Evolutionary conservation across 441 rosid genomes (phyloP).

Genomic region (Macaranga tanarius): DNA sequence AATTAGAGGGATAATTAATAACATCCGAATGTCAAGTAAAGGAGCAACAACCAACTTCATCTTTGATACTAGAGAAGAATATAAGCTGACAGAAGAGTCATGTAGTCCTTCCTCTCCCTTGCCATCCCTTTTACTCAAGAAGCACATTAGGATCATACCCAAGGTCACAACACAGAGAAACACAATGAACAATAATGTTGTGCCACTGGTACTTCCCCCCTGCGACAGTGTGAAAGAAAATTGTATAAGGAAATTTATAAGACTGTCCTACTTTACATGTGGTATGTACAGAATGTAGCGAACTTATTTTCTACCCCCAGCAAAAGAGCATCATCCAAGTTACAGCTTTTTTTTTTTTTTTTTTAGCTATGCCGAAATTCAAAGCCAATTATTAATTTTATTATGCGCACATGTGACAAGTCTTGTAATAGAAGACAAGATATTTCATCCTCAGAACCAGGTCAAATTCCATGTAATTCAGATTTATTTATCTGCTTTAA

Average conservation of each 20-base stretch:
- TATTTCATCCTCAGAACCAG: background rate
- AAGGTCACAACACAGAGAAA: conserved; percentile 73
- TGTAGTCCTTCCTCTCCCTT: conserved; percentile 44
- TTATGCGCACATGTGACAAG: background rate
- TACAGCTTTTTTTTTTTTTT: background rate
- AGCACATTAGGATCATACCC: conserved; percentile 74
- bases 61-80: conserved; percentile 48
- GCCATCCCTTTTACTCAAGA: conserved; percentile 60
- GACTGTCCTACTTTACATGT: background rate
- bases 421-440: background rate
- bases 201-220: conserved; percentile 73
- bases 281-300: background rate
- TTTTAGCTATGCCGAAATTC: background rate
- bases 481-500: background rate
- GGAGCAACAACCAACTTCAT: conserved; percentile 63
- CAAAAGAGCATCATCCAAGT: background rate
- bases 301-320: background rate
- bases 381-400: background rate
- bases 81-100: conserved; percentile 49
- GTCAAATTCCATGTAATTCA: background rate
- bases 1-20: conserved; percentile 73
- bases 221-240: conserved; percentile 41
- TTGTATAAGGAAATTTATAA: conserved; percentile 13
- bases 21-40: conserved; percentile 68
- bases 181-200: conserved; percentile 65